Conservation (phyloP, 352 stramenopile genomes). For the Phytophthora citrophthora region DNA sequence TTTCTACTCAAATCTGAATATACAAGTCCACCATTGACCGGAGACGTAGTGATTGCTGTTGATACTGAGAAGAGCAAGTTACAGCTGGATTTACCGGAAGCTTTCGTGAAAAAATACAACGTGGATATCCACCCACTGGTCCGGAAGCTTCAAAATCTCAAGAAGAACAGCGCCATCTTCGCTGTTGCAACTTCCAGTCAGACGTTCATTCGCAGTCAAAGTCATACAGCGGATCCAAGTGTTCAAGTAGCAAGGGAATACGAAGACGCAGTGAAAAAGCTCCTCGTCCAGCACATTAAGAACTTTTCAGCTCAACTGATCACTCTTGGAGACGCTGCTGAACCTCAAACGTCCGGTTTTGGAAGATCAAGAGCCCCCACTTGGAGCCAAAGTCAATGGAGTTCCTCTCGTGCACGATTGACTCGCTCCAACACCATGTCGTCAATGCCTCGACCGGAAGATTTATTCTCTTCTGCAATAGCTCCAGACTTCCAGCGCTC, state of each 20-base stretch:
- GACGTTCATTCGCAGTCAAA: conserved; percentile 24
- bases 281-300: conserved; percentile 64
- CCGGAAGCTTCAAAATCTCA: conserved; percentile 61
- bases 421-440: conserved; percentile 41
- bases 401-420: conserved; percentile 19
- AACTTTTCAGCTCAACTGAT: conserved; percentile 62
- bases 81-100: conserved; percentile 68
- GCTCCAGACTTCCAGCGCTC: conserved; percentile 4
- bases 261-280: conserved; percentile 56
- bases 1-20: conserved; percentile 52
- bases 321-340: conserved; percentile 61
- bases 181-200: conserved; percentile 22
- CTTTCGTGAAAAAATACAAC: conserved; percentile 68
- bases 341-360: conserved; percentile 1
- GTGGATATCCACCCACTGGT: conserved; percentile 73
- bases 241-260: conserved; percentile 46
- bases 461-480: conserved; percentile 27
- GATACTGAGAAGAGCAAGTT: conserved; percentile 57
- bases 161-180: conserved; percentile 53
- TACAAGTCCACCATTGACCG: conserved; percentile 26
- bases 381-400: conserved; percentile 19
- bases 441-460: conserved; percentile 31
- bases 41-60: conserved; percentile 72
- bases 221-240: conserved; percentile 29
- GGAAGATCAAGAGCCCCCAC: conserved; percentile 10